Conservation (phyloP, 108 stramenopile species). For the Asterionellopsis glacialis region DNA sequence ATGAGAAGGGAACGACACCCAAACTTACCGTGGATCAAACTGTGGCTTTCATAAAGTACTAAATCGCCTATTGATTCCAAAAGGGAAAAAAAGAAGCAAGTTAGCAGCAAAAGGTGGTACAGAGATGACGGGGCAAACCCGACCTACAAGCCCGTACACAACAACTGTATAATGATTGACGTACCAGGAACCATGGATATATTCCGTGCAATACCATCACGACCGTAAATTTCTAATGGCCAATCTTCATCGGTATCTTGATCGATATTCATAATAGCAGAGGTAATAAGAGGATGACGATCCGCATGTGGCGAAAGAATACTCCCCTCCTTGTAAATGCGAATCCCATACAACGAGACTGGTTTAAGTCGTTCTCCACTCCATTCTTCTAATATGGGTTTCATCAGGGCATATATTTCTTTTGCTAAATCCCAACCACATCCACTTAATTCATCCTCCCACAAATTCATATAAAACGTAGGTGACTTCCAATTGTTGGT, state of each 20-base stretch:
- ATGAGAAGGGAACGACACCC: no score
- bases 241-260: conserved; percentile 78
- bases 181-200: conserved; percentile 92
- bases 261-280: conserved; percentile 84
- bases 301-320: conserved; percentile 84
- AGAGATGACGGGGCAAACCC: no score
- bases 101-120: no score
- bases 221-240: conserved; percentile 80
- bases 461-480: conserved; percentile 65
- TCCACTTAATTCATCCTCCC: conserved; percentile 47
- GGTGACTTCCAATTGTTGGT: conserved; percentile 76
- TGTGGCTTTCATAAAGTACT: conserved; percentile 81
- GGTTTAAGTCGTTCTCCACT: conserved; percentile 73
- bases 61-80: conserved; percentile 79
- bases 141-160: no score
- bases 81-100: no score
- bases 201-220: conserved; percentile 80
- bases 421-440: conserved; percentile 54
- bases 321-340: conserved; percentile 58
- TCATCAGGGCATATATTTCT: conserved; percentile 62
- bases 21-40: conserved; percentile 67
- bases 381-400: conserved; percentile 77
- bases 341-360: conserved; percentile 79
- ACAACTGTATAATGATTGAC: no score
- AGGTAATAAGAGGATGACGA: conserved; percentile 79